Evolutionary conservation across 495 filamentous ascomycete species (phyloP), one percentile per base, ranked within the genome.

Genomic region (Cercophora samala): DNA sequence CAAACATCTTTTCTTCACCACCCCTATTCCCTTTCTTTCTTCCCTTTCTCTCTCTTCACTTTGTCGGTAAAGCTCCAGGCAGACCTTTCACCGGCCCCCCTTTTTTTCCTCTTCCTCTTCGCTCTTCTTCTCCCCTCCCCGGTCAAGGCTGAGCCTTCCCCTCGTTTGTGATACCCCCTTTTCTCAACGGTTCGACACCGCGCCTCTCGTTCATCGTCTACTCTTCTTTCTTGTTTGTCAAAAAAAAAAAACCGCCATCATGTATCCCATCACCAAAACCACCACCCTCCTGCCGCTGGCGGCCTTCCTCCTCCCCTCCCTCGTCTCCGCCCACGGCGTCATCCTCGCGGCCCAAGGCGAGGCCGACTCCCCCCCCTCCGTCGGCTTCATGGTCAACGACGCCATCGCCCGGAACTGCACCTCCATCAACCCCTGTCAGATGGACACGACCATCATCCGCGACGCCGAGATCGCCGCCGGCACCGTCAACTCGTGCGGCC

Each of bases 371-470:
- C 78, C 76, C 0, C 66, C 70, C 11, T 79, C 78, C 65, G 75
- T 82, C 54, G 81, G 80, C 5, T 83, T 84, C 72, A 69, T 79
- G 62, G 81, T 82, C 59, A 76, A 75, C 64, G 54, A 73, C 13
- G 70, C 75, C 19, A 73, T 84, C 26, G 77, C 81, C 29, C 72
- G 81, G 21, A 83, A 83, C 62, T 84, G 81, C 75, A 83, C 81
- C 9, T 74, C 76, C 26, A 84, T 84, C 75, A 82, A 73, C 74
- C 83, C 83, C 3, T 84, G 82, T 74, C 82, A 84, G 63, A 79
- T 81, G 37, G 83, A 85, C 58, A 76, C 81, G 1, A 82, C 82
- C 56, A 81, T 85, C 74, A 84, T 85, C 70, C 81, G 81, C 46
- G 80, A 85, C 67, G 77, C 80, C 60, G 82, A 84, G 70, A 82